A percentile compares a stretch with the other conserved stretches of the same genome.
Evolutionary conservation across 768 basidiomycete genomes (phyloP).

Genomic region (Boletus bicolor): DNA sequence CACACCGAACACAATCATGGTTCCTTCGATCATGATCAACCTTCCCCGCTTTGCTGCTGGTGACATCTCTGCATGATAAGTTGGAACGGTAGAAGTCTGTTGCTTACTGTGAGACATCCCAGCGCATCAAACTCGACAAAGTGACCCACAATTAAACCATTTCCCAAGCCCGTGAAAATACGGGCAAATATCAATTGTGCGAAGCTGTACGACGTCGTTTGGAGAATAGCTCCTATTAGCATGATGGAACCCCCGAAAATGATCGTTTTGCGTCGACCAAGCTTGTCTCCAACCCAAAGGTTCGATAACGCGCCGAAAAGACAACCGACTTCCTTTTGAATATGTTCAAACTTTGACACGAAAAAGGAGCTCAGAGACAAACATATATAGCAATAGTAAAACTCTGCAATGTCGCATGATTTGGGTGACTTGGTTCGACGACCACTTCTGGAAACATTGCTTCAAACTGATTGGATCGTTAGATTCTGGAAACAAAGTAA

Average conservation of each 20-base stretch:
- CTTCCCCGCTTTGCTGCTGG: neutral
- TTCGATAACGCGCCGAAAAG: neutral
- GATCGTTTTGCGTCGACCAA: neutral
- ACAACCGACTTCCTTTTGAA: neutral
- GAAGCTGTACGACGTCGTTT: neutral
- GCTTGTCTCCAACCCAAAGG: neutral
- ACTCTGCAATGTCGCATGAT: neutral
- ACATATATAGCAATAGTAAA: neutral
- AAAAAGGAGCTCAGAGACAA: neutral
- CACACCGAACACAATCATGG: neutral
- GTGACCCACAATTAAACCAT: neutral
- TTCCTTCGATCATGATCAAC: neutral
- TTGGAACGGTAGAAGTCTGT: neutral
- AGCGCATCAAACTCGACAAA: neutral
- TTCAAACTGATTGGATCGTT: neutral
- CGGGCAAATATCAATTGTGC: neutral
- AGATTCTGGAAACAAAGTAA: neutral
- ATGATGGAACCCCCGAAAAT: neutral
- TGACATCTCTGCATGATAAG: neutral
- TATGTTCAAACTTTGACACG: neutral
- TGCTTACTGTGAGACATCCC: neutral
- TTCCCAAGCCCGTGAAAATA: neutral
- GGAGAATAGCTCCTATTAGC: neutral
- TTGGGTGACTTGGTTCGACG: neutral
- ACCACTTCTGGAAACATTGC: neutral